Evolutionary conservation across 495 filamentous ascomycete genomes (phyloP).

Genomic region (Neurospora sp.): DNA sequence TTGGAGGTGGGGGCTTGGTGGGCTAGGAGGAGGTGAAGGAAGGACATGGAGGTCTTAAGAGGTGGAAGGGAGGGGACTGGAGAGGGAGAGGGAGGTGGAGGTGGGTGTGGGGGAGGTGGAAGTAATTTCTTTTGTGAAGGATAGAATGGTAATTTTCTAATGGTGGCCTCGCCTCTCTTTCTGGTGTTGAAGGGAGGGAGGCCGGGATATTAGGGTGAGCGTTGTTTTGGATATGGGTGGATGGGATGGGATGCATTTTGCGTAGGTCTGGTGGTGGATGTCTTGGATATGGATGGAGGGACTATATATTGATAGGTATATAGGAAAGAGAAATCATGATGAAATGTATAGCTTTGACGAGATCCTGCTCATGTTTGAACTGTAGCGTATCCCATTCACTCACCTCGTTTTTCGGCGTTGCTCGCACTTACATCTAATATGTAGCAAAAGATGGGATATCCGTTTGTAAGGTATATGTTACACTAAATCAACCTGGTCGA

Average conservation of each 20-base stretch:
- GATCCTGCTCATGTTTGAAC: too few species aligned
- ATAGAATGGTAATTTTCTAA: not conserved
- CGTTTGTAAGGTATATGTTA: too few species aligned
- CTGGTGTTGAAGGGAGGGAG: not conserved
- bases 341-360: too few species aligned
- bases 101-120: not conserved
- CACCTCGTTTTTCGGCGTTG: too few species aligned
- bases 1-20: conserved; percentile 94
- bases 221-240: not conserved
- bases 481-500: too few species aligned
- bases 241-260: not conserved
- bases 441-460: too few species aligned
- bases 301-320: not conserved
- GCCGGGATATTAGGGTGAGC: not conserved
- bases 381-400: too few species aligned
- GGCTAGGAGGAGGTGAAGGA: conserved; percentile 65
- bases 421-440: too few species aligned
- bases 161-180: not conserved
- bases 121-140: not conserved
- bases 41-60: too few species aligned
- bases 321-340: too few species aligned
- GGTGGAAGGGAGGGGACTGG: not conserved
- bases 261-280: not conserved
- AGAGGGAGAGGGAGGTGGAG: not conserved
- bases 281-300: not conserved